Evolutionary conservation across 768 basidiomycete species (phyloP).

Genomic region (Nidularia pulvinata): DNA sequence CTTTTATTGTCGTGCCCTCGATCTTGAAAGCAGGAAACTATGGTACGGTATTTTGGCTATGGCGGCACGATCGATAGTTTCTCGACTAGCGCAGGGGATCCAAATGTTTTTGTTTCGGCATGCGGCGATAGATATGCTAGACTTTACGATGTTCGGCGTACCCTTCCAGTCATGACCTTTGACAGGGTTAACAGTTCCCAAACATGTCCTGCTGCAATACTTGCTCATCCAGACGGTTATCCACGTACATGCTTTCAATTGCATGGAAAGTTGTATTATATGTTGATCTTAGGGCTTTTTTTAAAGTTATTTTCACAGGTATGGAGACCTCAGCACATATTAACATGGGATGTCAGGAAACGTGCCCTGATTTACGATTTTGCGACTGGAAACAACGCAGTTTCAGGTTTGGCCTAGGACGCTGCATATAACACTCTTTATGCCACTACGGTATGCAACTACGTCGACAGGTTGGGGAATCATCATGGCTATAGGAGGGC

Average conservation of each 20-base stretch:
- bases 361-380: conserved; percentile 34
- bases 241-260: conserved; percentile 22
- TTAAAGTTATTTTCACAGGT: conserved; percentile 23
- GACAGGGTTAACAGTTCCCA: conserved; percentile 6
- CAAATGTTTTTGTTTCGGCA: conserved; percentile 31
- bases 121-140: conserved; percentile 34
- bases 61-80: conserved; percentile 26
- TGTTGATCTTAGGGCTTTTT: too few relatives aligned
- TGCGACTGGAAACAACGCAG: conserved; percentile 41
- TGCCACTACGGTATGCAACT: conserved; percentile 28
- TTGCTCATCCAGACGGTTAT: conserved; percentile 33
- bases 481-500: conserved; percentile 13
- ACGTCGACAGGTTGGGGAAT: conserved; percentile 17
- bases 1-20: conserved; percentile 19
- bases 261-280: too few relatives aligned
- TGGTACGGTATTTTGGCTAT: conserved; percentile 31
- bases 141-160: conserved; percentile 33
- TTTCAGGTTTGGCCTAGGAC: conserved; percentile 32
- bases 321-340: conserved; percentile 23
- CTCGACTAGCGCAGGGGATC: conserved; percentile 29
- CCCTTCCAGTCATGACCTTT: conserved; percentile 34
- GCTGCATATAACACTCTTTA: conserved; percentile 20
- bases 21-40: conserved; percentile 28
- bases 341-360: conserved; percentile 39
- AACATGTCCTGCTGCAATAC: conserved; percentile 15